Percentiles rank a stretch among this genome's conserved stretches.
These are phyloP conservation scores for Fabrea salina DNA, from an alignment of 169 alveolate genomes.

Conservation along the genomic window DNA sequence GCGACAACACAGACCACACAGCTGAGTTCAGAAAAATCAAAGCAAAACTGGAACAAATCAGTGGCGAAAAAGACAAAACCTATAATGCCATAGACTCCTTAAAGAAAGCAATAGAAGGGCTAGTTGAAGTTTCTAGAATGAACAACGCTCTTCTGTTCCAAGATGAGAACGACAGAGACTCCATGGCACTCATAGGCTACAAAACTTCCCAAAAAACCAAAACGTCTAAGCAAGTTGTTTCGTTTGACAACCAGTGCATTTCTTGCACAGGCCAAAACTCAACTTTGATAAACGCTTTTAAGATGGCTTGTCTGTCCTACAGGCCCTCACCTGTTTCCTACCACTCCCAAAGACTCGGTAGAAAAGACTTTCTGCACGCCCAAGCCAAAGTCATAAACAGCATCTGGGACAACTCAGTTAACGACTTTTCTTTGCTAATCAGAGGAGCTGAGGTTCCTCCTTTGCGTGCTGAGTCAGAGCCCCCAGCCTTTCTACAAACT, in stretches of 20 bases:
- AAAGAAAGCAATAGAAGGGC: not conserved
- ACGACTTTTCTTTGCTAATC: too few relatives aligned
- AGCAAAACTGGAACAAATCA: not conserved
- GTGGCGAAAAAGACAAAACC: not conserved
- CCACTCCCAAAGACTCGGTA: not conserved
- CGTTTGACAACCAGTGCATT: not conserved
- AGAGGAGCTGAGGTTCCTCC: too few relatives aligned
- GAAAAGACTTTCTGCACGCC: conserved; percentile 2
- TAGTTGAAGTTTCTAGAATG: not conserved
- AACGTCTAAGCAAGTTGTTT: not conserved
- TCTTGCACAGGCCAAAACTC: conserved; percentile 20
- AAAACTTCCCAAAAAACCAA: not conserved
- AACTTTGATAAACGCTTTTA: not conserved
- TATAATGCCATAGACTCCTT: not conserved
- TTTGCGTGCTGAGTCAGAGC: too few relatives aligned
- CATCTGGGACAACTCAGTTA: not conserved
- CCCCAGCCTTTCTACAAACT: too few relatives aligned
- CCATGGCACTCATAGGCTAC: conserved; percentile 1
- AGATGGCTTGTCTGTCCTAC: conserved; percentile 26
- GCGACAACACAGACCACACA: not conserved
- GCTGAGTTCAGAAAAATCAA: conserved; percentile 4
- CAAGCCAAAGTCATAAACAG: not conserved
- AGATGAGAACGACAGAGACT: conserved; percentile 9
- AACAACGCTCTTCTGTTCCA: not conserved
- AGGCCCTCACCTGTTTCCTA: conserved; percentile 5